These are phyloP conservation scores for Capsicum rhomboideum DNA, from an alignment of 257 asterid species.

Conservation along the genomic window DNA sequence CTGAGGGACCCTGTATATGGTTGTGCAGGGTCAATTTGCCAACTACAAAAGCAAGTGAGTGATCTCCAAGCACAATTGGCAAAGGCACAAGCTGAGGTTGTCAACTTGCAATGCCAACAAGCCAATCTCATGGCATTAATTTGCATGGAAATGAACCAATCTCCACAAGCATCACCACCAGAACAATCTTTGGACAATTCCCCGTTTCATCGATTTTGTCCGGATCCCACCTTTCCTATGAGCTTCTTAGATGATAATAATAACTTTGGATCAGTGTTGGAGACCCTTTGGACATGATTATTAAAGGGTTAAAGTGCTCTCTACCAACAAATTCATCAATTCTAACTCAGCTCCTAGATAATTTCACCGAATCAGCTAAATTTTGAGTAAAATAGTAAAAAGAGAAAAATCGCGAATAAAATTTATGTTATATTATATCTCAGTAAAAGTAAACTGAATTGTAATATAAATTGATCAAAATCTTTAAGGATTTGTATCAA, in stretches of 20 bases:
- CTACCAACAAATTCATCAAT: not conserved
- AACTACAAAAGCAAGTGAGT: slow-evolving; percentile 58
- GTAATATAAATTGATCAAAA: not conserved
- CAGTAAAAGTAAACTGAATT: not conserved
- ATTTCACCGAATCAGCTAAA: not conserved
- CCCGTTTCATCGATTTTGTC: not conserved
- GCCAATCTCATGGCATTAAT: slow-evolving; percentile 59
- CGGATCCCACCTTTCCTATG: not conserved
- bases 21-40: slow-evolving; percentile 69
- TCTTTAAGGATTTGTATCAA: not conserved
- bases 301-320: not conserved
- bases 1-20: slow-evolving; percentile 76
- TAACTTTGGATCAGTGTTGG: slow-evolving; percentile 28
- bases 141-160: slow-evolving; percentile 47
- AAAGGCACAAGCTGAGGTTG: slow-evolving; percentile 51
- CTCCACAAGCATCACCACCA: slow-evolving; percentile 18
- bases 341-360: not conserved
- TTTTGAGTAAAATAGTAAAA: not conserved
- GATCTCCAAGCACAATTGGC: slow-evolving; percentile 73
- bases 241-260: slow-evolving; percentile 30
- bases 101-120: slow-evolving; percentile 63
- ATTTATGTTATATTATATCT: not conserved
- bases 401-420: not conserved
- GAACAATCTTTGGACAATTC: slow-evolving; percentile 21
- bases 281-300: slow-evolving; percentile 37